Percentiles rank a stretch among this genome's conserved stretches.
Conservation (phyloP, 2,329 filamentous ascomycete species). For the Aspergillus tamarii region DNA sequence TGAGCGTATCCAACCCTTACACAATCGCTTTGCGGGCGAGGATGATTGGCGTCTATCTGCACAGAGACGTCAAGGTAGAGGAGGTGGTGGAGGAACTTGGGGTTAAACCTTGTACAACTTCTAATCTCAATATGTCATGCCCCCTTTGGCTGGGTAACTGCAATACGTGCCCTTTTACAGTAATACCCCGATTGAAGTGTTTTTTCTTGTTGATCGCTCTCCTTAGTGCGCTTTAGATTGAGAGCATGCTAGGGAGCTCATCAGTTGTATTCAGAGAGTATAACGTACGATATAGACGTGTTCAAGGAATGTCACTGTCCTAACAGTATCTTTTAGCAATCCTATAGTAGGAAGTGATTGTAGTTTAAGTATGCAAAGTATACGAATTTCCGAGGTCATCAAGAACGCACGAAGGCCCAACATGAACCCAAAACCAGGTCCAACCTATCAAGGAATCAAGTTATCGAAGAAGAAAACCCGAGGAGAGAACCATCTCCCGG, state of each 20-base stretch:
- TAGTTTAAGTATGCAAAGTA: too few relatives aligned
- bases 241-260: not conserved
- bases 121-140: conserved; percentile 1
- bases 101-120: conserved; percentile 47
- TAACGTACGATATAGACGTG: not conserved
- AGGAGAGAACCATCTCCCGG: too few relatives aligned
- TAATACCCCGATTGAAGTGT: conserved; percentile 11
- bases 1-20: conserved; percentile 91
- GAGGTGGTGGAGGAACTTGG: conserved; percentile 92
- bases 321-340: not conserved
- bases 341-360: too few relatives aligned
- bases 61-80: conserved; percentile 80
- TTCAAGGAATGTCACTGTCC: not conserved
- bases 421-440: too few relatives aligned
- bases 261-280: not conserved
- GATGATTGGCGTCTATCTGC: conserved; percentile 94
- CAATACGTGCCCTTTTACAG: not conserved
- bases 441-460: too few relatives aligned
- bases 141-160: conserved; percentile 8
- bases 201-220: not conserved
- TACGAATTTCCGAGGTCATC: too few relatives aligned
- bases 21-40: conserved; percentile 88
- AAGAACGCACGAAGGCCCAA: too few relatives aligned
- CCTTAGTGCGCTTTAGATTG: not conserved
- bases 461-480: too few relatives aligned